Evolutionary conservation across 371 early-diverging fungal genomes (phyloP), one percentile per base, ranked within the genome.

Genomic region (Batkoa obscura): DNA sequence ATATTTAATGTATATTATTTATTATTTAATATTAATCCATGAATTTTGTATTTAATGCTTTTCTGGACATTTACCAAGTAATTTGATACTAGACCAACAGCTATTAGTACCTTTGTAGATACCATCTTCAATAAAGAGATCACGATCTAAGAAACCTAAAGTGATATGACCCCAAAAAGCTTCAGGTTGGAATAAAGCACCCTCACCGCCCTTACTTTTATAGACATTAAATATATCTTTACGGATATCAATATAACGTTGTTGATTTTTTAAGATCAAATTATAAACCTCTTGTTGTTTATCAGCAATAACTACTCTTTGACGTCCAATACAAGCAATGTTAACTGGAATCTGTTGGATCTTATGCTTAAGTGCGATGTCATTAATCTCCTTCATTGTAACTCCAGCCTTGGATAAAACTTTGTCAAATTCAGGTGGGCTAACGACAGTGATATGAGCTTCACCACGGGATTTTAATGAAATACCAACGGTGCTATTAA

Each of bases 101-200:
- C 74, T 75, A 64, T 80, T 80, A 57, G 63, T 59, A 39, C 84
- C 82, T 65, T 88, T 88, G 66, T 67, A 84, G 35, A 86, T 69
- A 23, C 82, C 81, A 60, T 85, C 75, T 59, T 76, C 70, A 10
- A 73, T 50, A 56, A 81, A 81, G 17, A 85, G 61, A 61, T 88
- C 86, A 3, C 72, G 67, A 38, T 68, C 60, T 35, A 68, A 75
- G 57, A 67, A 86, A 0, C 82, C 86, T 13, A 88, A 51, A 0
- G 87, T 86, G 50, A 80, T 71, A 58, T 86, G 87, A 2, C 85
- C 85, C 72, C 69, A 71, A 59, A 74, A 83, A 43, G 67, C 68
- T 68, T 75, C 65, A 32, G 79, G 71, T 51, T 70, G 70, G 58
- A 81, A 81, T 30, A 75, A 56, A 9, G 75, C 70, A 0, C 76